These are phyloP conservation scores for Mallotus repandus DNA, from an alignment of 441 rosid species.

Conservation along the genomic window DNA sequence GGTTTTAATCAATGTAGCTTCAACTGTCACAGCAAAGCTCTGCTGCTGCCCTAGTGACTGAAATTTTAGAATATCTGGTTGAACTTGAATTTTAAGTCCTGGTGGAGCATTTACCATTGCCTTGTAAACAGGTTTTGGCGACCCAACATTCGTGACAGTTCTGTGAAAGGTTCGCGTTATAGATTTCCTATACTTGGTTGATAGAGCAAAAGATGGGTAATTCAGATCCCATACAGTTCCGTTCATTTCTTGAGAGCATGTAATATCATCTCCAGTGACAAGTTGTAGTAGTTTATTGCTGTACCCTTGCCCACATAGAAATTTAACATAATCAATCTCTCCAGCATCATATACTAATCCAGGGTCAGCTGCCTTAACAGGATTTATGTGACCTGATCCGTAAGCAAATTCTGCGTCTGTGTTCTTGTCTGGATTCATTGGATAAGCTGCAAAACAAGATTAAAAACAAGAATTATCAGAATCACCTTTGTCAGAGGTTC, in stretches of 20 bases:
- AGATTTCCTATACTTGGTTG: conserved; percentile 11
- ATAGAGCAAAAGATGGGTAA: conserved; percentile 57
- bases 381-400: conserved; percentile 64
- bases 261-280: conserved; percentile 37
- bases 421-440: conserved; percentile 33
- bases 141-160: conserved; percentile 59
- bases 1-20: conserved; percentile 14
- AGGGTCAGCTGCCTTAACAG: conserved; percentile 37
- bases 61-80: conserved; percentile 38
- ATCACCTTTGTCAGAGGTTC: too few relatives aligned
- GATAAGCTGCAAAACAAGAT: conserved; percentile 44
- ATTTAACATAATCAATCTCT: conserved; percentile 45
- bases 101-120: conserved; percentile 24
- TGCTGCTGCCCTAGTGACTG: conserved; percentile 32
- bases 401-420: conserved; percentile 50
- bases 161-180: conserved; percentile 33
- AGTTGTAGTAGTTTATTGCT: conserved; percentile 23
- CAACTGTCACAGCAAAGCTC: conserved; percentile 37
- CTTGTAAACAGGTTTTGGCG: conserved; percentile 33
- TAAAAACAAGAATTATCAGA: background rate
- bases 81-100: conserved; percentile 33
- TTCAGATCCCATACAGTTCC: conserved; percentile 54
- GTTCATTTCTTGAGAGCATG: conserved; percentile 37
- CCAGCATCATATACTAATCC: conserved; percentile 59
- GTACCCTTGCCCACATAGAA: conserved; percentile 44